Evolutionary conservation across 345 rosid species (phyloP).

Genomic region (Camelina sativa): DNA sequence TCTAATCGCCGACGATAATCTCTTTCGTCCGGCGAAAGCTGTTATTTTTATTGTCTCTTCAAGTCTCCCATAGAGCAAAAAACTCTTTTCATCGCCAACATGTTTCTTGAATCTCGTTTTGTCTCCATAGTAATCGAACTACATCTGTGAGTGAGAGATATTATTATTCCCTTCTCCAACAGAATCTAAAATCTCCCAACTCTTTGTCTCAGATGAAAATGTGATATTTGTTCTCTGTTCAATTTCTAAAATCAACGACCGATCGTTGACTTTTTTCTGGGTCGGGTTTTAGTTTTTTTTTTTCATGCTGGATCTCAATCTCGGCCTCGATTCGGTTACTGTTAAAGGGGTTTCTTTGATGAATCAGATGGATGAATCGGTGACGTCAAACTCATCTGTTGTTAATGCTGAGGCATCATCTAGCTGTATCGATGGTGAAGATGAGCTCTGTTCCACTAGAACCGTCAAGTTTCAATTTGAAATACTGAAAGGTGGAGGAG

Average conservation of each 20-base stretch:
- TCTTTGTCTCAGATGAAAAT: conserved; percentile 1
- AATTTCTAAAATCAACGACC: conserved; percentile 26
- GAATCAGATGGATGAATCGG: conserved; percentile 70
- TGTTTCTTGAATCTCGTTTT: conserved; percentile 15
- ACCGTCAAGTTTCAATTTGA: conserved; percentile 63
- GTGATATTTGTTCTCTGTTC: conserved; percentile 20
- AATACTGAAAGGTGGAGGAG: conserved; percentile 57
- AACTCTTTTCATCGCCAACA: conserved; percentile 24
- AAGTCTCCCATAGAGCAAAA: not conserved
- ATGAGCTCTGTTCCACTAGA: conserved; percentile 73
- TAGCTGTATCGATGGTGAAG: conserved; percentile 55
- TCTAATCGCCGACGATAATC: conserved; percentile 34
- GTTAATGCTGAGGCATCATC: conserved; percentile 70
- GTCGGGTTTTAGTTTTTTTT: conserved; percentile 21
- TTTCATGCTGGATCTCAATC: conserved; percentile 89
- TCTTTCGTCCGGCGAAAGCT: conserved; percentile 37
- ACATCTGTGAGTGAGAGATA: not conserved
- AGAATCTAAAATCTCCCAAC: conserved; percentile 15
- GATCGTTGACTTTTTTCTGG: conserved; percentile 35
- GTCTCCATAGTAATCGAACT: conserved; percentile 23
- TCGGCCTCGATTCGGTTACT: conserved; percentile 38
- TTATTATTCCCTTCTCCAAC: not conserved
- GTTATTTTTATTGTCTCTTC: not conserved
- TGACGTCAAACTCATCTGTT: conserved; percentile 85
- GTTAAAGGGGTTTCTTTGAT: conserved; percentile 26